Evolutionary conservation across 768 basidiomycete genomes (phyloP), one percentile per base, ranked within the genome.

Genomic region (Fomitopsis pulvina): DNA sequence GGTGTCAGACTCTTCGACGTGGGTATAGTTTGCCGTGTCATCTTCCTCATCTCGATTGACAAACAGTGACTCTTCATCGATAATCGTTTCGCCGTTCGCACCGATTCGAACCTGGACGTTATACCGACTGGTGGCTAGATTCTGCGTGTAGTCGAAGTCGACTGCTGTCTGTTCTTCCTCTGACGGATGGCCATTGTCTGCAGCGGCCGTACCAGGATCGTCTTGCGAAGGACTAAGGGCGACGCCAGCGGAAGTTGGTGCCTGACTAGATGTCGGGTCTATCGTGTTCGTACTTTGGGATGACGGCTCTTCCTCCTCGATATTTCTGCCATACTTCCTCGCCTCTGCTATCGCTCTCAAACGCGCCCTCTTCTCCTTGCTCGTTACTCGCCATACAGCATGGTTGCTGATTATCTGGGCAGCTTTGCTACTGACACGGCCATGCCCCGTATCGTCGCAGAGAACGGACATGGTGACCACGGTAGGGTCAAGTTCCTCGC

Each of bases 71-170:
- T 87, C 80, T 62, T 93, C 89, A 58, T 95, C 91, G 50, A 94
- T 78, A 44, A 93, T 78, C 6, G 87, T 85, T 66, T 92, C 85
- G 49, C 92, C 92, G 57, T 86, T 91, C 7, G 89, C 84, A 10
- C 87, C 90, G 47, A 92, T 84, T 29, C 89, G 83, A 55, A 95
- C 80, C 68, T 93, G 92, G 4, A 88, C 88, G 54, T 84, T 92
- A 60, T 77, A 89, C 16, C 81, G 80, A 61, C 84, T 89, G 0
- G 80, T 77, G 7, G 80, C 66, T 54, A 92, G 57, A 32, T 76
- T 64, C 60, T 85, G 72, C 5, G 76, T 69, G 60, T 92, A 92
- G 58, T 87, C 83, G 55, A 91, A 88, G 14, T 75, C 83, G 40
- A 75, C 73, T 2, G 73, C 78, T 26, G 72, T 76, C 24, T 78